Conservation (phyloP, 179 eudicot species). For the Beta corolliflora region DNA sequence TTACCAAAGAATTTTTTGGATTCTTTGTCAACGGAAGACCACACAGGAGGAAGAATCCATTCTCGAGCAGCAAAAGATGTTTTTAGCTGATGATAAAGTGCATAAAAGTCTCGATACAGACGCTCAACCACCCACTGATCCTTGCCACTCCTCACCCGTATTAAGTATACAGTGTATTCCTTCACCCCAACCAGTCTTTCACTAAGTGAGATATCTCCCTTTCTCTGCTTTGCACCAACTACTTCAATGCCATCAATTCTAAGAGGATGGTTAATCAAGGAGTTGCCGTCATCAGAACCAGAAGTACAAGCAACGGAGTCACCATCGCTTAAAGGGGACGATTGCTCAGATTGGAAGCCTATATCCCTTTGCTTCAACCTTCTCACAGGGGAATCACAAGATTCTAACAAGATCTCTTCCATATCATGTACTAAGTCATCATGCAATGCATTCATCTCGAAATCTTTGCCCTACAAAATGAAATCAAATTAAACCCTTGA, state of each 20-base stretch:
- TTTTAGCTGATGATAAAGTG: constrained; percentile 70
- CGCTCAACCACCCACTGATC: constrained; percentile 85
- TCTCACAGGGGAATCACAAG: constrained; percentile 52
- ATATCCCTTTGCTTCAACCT: constrained; percentile 44
- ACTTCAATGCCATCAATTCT: constrained; percentile 79
- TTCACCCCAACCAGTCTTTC: constrained; percentile 94
- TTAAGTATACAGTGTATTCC: constrained; percentile 78
- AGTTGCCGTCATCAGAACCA: constrained; percentile 42
- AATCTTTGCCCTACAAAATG: constrained; percentile 49
- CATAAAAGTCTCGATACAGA: constrained; percentile 87
- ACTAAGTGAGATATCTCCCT: constrained; percentile 81
- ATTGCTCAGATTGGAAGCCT: constrained; percentile 39
- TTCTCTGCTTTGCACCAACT: constrained; percentile 76
- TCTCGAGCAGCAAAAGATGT: constrained; percentile 58
- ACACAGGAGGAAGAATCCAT: constrained; percentile 77
- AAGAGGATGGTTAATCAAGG: constrained; percentile 36
- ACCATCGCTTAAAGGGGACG: constrained; percentile 63
- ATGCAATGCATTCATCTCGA: constrained; percentile 61
- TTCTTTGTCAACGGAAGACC: constrained; percentile 78
- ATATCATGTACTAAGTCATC: constrained; percentile 89
- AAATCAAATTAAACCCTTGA: constrained; percentile 3
- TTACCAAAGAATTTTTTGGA: constrained; percentile 83
- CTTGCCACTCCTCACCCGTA: constrained; percentile 66
- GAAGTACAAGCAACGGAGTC: constrained; percentile 74
- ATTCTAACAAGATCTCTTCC: constrained; percentile 92